phyloP scores from a whole-genome alignment of 2,329 filamentous ascomycete genomes.

The Aspergillus felis region DNA sequence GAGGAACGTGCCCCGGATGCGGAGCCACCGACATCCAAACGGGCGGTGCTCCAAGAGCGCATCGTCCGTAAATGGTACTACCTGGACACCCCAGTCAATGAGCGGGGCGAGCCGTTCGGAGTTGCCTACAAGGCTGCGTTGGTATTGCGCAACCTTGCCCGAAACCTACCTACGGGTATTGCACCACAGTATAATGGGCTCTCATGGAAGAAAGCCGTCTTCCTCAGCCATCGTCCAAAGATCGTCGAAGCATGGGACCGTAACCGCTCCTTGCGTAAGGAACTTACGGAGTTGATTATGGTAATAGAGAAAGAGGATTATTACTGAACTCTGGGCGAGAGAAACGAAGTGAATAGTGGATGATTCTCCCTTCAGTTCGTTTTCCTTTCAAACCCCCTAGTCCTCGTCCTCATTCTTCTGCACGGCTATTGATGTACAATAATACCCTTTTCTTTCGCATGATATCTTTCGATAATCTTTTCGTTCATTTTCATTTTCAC shows the following conservation, averaged over 20 bases:
- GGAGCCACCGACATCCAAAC: conserved; percentile 32
- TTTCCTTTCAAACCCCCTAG: background rate
- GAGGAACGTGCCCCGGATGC: conserved; percentile 32
- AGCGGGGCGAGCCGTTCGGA: conserved; percentile 41
- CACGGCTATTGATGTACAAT: background rate
- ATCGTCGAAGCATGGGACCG: conserved; percentile 38
- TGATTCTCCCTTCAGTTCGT: background rate
- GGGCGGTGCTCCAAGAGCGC: conserved; percentile 36
- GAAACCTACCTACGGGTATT: conserved; percentile 36
- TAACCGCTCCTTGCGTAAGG: conserved; percentile 40
- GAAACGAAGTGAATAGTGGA: background rate
- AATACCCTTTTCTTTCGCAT: background rate
- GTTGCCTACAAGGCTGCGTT: conserved; percentile 46
- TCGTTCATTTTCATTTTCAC: background rate
- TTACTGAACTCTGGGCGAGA: conserved; percentile 18
- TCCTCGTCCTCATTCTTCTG: background rate
- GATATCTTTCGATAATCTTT: conserved; percentile 1
- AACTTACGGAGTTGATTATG: conserved; percentile 41
- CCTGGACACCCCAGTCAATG: conserved; percentile 41
- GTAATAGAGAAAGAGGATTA: conserved; percentile 39
- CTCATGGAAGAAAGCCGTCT: conserved; percentile 39
- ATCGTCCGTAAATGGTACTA: conserved; percentile 39
- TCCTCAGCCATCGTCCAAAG: conserved; percentile 36
- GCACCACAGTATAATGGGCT: conserved; percentile 26
- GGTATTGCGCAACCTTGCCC: conserved; percentile 45